A percentile compares a stretch with the other conserved stretches of the same genome.
Evolutionary conservation across 257 asterid species (phyloP).

Genomic region (Primulina eburnea): DNA sequence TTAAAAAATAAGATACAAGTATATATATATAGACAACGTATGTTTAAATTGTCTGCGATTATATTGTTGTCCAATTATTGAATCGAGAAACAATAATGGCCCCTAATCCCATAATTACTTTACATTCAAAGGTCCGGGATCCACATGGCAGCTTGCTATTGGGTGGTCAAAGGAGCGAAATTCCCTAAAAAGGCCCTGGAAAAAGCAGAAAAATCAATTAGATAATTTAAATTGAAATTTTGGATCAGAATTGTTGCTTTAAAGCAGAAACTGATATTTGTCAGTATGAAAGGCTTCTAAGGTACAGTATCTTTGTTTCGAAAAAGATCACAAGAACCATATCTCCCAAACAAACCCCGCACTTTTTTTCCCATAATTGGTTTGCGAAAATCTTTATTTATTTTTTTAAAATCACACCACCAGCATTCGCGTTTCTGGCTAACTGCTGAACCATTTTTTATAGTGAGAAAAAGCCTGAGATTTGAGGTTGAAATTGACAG

Average conservation of each 20-base stretch:
- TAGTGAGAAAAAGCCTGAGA: neutral
- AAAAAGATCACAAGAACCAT: conserved; percentile 22
- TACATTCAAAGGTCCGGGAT: conserved; percentile 24
- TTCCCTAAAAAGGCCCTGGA: conserved; percentile 28
- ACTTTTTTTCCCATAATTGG: neutral
- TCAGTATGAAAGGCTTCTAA: conserved; percentile 33
- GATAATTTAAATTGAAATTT: neutral
- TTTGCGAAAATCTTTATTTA: neutral
- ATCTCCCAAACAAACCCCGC: conserved; percentile 29
- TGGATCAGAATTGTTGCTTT: neutral
- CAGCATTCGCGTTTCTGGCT: conserved; percentile 24
- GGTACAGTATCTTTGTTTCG: conserved; percentile 24
- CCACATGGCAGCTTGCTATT: conserved; percentile 30
- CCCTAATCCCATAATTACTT: conserved; percentile 28
- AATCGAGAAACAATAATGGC: conserved; percentile 31
- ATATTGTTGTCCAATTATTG: conserved; percentile 29
- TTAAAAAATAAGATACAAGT: too few species aligned
- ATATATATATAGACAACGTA: too few species aligned
- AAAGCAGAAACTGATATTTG: conserved; percentile 27
- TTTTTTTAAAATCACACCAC: conserved; percentile 18
- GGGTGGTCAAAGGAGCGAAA: conserved; percentile 27
- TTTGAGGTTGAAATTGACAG: neutral
- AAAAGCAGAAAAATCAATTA: neutral
- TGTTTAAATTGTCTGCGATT: conserved; percentile 32
- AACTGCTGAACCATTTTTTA: conserved; percentile 21